phyloP scores from a whole-genome alignment of 2,329 filamentous ascomycete genomes.

The Nigrograna mackinnonii region DNA sequence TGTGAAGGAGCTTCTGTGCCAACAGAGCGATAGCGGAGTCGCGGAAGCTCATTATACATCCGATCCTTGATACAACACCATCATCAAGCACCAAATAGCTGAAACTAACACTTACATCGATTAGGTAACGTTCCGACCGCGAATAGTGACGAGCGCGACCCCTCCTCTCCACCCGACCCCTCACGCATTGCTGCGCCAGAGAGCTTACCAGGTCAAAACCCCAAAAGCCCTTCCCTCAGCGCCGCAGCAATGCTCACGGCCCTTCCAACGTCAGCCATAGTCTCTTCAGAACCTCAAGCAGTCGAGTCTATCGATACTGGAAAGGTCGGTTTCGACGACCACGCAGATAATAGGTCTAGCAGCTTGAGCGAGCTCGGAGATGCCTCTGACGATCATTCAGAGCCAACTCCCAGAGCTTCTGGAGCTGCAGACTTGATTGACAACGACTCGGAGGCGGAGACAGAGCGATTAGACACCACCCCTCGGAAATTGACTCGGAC shows the following conservation, averaged over 20 bases:
- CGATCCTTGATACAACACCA: no score
- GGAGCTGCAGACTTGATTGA: constrained; percentile 48
- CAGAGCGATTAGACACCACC: constrained; percentile 89
- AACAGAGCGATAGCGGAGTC: constrained; percentile 18
- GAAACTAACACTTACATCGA: no score
- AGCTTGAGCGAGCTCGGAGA: constrained; percentile 90
- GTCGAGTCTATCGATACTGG: constrained; percentile 8
- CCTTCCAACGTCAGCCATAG: constrained; percentile 22
- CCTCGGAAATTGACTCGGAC: constrained; percentile 63
- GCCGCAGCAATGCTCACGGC: constrained; percentile 26
- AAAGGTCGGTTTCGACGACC: constrained; percentile 42
- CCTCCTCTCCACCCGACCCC: constrained; percentile 49
- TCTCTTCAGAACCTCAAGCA: constrained; percentile 16
- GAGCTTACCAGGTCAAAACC: constrained; percentile 13
- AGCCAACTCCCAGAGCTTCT: constrained; percentile 30
- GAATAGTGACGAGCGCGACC: constrained; percentile 14
- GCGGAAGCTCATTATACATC: no score
- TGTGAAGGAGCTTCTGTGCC: constrained; percentile 17
- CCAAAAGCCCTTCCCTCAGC: constrained; percentile 13
- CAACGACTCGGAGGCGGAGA: constrained; percentile 85
- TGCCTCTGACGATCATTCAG: constrained; percentile 65
- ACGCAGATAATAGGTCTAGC: constrained; percentile 71
- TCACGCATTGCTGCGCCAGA: constrained; percentile 34
- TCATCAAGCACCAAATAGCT: no score
- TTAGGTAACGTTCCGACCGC: constrained; percentile 19